Conservation (phyloP, 768 basidiomycete species). For the Neoboletus subvelutipes region DNA sequence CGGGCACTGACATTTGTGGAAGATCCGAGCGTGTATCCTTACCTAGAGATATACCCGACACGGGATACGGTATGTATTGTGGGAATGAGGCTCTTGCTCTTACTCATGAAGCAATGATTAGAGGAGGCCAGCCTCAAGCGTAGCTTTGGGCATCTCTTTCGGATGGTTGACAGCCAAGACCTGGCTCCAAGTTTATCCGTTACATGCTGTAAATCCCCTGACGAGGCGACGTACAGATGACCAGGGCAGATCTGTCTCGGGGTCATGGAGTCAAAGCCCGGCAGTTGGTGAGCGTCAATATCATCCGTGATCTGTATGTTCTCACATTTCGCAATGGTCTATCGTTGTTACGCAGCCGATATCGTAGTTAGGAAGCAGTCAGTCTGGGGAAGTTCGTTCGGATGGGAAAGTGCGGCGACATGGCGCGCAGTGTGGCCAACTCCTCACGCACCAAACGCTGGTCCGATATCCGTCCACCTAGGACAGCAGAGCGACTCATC, state of each 20-base stretch:
- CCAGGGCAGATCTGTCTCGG: not conserved
- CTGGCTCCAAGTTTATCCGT: constrained; percentile 21
- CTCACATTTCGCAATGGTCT: constrained; percentile 45
- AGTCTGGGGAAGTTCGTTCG: constrained; percentile 33
- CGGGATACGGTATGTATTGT: constrained; percentile 8
- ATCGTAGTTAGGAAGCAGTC: constrained; percentile 42
- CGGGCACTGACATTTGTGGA: constrained; percentile 22
- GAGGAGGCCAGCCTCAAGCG: constrained; percentile 1
- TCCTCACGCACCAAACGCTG: not conserved
- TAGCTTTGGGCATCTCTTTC: constrained; percentile 19
- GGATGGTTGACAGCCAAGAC: constrained; percentile 20
- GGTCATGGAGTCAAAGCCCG: not conserved
- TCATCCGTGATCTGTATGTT: not conserved
- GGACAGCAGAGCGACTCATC: constrained; percentile 6
- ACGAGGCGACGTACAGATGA: not conserved
- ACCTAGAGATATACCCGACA: constrained; percentile 41
- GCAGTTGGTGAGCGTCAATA: constrained; percentile 2
- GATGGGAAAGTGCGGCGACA: constrained; percentile 15
- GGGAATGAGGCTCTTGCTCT: not conserved
- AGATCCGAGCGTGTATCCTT: constrained; percentile 43
- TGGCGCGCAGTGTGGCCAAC: constrained; percentile 23
- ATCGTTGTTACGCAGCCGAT: constrained; percentile 45
- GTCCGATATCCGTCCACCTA: not conserved
- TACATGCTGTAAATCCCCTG: constrained; percentile 2
- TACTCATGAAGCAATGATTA: constrained; percentile 7